Evolutionary conservation across 2,329 filamentous ascomycete species (phyloP), one percentile per base, ranked within the genome.

Genomic region (Colletotrichum liriopes): DNA sequence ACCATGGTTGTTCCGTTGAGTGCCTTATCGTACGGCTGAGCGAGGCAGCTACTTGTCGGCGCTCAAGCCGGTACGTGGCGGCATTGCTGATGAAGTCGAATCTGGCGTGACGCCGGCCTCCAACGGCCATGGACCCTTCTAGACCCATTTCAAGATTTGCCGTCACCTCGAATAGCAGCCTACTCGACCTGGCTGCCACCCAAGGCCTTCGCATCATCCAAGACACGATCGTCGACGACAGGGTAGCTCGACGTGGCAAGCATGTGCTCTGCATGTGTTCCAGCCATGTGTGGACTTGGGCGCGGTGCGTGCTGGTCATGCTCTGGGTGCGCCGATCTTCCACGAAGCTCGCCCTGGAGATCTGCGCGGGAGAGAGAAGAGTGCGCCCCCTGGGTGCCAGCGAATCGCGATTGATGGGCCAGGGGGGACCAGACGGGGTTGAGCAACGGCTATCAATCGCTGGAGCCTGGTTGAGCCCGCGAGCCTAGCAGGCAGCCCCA

Each of bases 241-340:
- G 32, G 9, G 37, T 49, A 61, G 16, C 32, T 26, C 26, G 26
- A 62, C 23, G 43, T 63, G 51, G 65, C 54, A 64, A 59, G 37
- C 69, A 69, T 65, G 65, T 72, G 69, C 43, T 69, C 60, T 41
- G 45, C 52, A 69, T 59, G 59, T 69, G 69, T 54, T 59, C 65
- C 49, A 26, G 55, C 67, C 63, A 47, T 58, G 41, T 56, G 51
- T 35, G 51, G 35, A n/a, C 37, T 39, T 29, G 43, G 39, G 41
- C 16, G 49, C 56, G 43, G 52, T 55, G 58, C 43, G 39, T 65
- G n/a, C 45, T 51, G 47, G 43, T 29, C 58, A 58, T 32, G 35
- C 58, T 72, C 26, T 65, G 26, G 37, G 41, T 47, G n/a, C 45
- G 69, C 69, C 29, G 52, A 69, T 69, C 65, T 43, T 72, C 32